Base-by-base conservation (phyloP, 169 alveolate species). In the Eimeria sp. region DNA sequence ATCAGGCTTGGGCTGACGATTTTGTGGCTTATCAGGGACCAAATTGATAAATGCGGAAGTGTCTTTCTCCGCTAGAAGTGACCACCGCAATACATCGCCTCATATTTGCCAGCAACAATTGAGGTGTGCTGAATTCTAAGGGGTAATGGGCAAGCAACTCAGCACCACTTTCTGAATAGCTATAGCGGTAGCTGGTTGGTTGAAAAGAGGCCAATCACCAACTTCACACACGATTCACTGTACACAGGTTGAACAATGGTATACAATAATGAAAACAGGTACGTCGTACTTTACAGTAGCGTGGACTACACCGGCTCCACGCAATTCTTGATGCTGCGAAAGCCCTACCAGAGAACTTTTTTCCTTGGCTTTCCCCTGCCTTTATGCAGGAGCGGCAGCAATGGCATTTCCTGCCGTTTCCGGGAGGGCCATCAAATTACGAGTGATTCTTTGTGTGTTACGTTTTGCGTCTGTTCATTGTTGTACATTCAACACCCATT, bases 341-440 rank as follows among this genome's bases (percentile, higher is more conserved):
- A 78, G 88, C 67, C 63, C 27, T 51, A 47, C n/a, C 63, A 78
- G 88, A 78, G 25, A 22, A 22, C 88, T 2, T 78, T 47, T 78
- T 78, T 47, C 45, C 40, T 78, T 45, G 88, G 88, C 45, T 47
- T 78, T 5, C 67, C 88, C 22, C 65, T 78, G 25, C 88, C 88
- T 22, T 51, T 51, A 25, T 45, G 67, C 47, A 25, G 65, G 51
- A 22, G 65, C n/a, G 47, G 27, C 47, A 78, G 47, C 65, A 78
- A 27, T 18, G 45, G 4, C 88, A 40, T 11, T n/a, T 25, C 65
- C 88, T 51, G 63, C 63, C 4, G 45, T 3, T 7, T 43, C 14
- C 45, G 7, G 67, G 47, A 22, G 45, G 9, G 40, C 1, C 67
- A 10, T n/a, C 65, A 7, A 25, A 47, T 49, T 20, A 78, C 13